Evolutionary conservation across 2,329 filamentous ascomycete species (phyloP), one percentile per base, ranked within the genome.

Genomic region (Xylariomycetidae sp.): DNA sequence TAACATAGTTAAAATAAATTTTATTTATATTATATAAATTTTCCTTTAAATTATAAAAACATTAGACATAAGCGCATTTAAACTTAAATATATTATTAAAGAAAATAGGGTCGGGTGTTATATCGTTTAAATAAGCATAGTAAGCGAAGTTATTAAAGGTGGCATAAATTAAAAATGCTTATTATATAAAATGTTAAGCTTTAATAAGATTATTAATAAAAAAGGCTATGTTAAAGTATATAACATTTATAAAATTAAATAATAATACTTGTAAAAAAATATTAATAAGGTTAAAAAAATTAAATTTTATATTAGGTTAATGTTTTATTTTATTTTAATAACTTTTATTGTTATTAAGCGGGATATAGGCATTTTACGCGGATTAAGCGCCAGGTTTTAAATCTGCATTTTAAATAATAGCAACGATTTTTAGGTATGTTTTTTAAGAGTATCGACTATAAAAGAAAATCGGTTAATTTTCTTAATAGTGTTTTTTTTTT

Each of bases 91-190:
- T 28, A 15, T 37, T 18, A 15, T 23, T 31, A 5, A 31, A 27
- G 24, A 28, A 36, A 31, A 32, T 32, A 37, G 25, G 6, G 15
- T 31, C n/a, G n/a, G n/a, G n/a, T n/a, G n/a, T n/a, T n/a, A n/a
- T n/a, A n/a, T n/a, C n/a, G n/a, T n/a, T n/a, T n/a, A n/a, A 17
- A 2, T 15, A 32, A 37, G 32, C 29, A 32, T 18, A 25, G 24
- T 37, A 32, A 37, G 22, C 10, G 27, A 36, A 34, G 9, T 34
- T 16, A 14, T 20, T 35, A 19, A 35, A 35, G 3, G 16, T 35
- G 19, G 12, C 15, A 25, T 25, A 12, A 25, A 32, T 37, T 32
- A 32, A 37, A 19, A 36, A 31, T 13, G 14, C n/a, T 23, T 36
- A 36, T 12, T 10, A n/a, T 17, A 22, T 20, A 29, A 25, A 32